Percentiles rank a stretch among this genome's conserved stretches.
Evolutionary conservation across 164 flowering plant species (phyloP).

Genomic region (Aristolochia contorta): DNA sequence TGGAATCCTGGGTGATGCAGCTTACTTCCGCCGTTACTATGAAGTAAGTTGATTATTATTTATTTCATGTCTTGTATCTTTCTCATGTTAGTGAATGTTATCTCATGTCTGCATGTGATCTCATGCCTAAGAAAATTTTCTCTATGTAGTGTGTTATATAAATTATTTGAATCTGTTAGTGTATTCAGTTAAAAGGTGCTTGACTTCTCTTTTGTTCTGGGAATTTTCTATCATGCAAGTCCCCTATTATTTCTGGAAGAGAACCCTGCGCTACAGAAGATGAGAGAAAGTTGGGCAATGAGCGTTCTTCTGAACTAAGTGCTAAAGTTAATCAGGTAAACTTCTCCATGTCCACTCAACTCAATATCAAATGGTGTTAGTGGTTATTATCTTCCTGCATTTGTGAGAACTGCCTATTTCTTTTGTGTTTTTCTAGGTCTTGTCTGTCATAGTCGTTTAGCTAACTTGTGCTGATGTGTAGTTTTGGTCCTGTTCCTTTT

Average conservation of each 20-base stretch:
- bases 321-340: conserved; percentile 90
- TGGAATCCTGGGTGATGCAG: conserved; percentile 82
- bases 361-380: no score
- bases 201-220: background rate
- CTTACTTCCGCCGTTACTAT: conserved; percentile 84
- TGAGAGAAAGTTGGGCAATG: conserved; percentile 60
- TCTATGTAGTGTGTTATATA: background rate
- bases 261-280: conserved; percentile 82
- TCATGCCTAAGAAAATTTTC: background rate
- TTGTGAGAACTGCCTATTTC: no score
- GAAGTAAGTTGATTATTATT: conserved; percentile 42
- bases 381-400: no score
- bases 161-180: background rate
- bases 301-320: conserved; percentile 83
- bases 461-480: background rate
- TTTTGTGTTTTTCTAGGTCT: no score
- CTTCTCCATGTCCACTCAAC: background rate
- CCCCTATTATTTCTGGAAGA: conserved; percentile 86
- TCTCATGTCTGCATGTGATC: no score
- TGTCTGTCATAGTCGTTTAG: no score
- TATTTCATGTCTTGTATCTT: background rate
- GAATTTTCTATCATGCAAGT: conserved; percentile 21
- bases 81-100: no score
- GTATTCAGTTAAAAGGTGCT: background rate
- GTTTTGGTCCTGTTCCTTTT: conserved; percentile 5